Evolutionary conservation across 192 early-diverging fungal genomes (phyloP).

Genomic region (Funneliformis mosseae): DNA sequence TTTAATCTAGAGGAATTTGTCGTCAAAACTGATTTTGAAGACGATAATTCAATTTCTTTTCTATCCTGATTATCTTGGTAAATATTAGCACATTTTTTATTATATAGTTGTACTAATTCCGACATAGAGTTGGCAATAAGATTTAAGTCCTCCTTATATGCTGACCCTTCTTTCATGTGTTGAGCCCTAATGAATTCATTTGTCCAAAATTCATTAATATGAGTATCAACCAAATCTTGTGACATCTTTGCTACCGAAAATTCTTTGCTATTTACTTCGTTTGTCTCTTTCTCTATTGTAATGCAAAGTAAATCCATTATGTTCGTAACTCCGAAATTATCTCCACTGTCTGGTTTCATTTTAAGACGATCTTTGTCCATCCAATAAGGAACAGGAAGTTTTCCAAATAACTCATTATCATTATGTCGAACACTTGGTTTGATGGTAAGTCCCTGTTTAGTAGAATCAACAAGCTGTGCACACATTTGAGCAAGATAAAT

Average conservation of each 20-base stretch:
- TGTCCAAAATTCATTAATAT: neutral
- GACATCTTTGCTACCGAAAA: neutral
- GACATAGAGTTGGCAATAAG: neutral
- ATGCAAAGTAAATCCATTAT: neutral
- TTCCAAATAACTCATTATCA: constrained; percentile 13
- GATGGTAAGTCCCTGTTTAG: constrained; percentile 41
- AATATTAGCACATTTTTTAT: neutral
- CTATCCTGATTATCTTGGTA: neutral
- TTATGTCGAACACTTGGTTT: neutral
- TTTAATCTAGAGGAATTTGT: neutral
- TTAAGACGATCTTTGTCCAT: neutral
- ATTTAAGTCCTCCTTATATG: neutral
- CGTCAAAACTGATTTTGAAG: neutral
- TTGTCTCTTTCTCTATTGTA: neutral
- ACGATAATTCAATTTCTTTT: neutral
- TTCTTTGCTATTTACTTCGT: neutral
- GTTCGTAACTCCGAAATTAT: neutral
- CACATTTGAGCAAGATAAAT: constrained; percentile 34
- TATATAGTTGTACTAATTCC: neutral
- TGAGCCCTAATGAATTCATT: neutral
- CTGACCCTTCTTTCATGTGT: neutral
- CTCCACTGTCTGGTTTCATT: neutral
- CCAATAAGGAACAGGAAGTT: constrained; percentile 34
- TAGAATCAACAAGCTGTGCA: constrained; percentile 37
- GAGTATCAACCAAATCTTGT: neutral